Conservation (phyloP, 768 basidiomycete species). For the Tricholoma flavovirens region DNA sequence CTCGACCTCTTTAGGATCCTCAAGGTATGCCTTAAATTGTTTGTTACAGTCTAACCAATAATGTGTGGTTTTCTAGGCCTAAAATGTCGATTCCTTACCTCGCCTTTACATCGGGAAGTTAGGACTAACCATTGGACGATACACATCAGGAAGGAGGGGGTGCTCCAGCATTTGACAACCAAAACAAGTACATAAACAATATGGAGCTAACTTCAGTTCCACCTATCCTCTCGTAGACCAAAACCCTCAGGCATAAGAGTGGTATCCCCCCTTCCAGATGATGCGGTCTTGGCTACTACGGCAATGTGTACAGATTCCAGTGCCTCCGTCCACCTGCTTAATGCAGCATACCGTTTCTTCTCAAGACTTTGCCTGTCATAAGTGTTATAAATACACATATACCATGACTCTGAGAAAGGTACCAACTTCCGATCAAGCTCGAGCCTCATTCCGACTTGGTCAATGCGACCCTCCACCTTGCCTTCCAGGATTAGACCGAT, state of each 20-base stretch:
- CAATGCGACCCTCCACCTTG: constrained; percentile 95
- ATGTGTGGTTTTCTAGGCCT: background rate
- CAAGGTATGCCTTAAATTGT: constrained; percentile 6
- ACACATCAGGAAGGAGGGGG: background rate
- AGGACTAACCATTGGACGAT: background rate
- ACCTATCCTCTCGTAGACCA: constrained; percentile 31
- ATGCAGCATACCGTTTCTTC: constrained; percentile 76
- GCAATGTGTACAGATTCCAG: constrained; percentile 71
- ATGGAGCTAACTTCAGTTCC: constrained; percentile 25
- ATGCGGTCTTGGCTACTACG: constrained; percentile 67
- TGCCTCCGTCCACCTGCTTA: constrained; percentile 80
- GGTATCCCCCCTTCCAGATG: constrained; percentile 32
- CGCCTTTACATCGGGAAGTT: background rate
- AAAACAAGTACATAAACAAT: constrained; percentile 6
- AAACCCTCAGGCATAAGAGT: constrained; percentile 28
- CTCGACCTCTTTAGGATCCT: constrained; percentile 40
- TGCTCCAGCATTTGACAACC: constrained; percentile 10
- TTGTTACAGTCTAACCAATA: background rate
- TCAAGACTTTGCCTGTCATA: constrained; percentile 71
- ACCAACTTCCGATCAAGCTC: constrained; percentile 85
- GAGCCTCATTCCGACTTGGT: constrained; percentile 91
- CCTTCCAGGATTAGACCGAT: constrained; percentile 93
- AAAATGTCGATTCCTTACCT: background rate
- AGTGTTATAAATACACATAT: constrained; percentile 2
- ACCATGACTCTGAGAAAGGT: constrained; percentile 18